These are phyloP conservation scores for Phytophthora megakarya DNA, from an alignment of 352 stramenopile genomes.

Conservation along the genomic window DNA sequence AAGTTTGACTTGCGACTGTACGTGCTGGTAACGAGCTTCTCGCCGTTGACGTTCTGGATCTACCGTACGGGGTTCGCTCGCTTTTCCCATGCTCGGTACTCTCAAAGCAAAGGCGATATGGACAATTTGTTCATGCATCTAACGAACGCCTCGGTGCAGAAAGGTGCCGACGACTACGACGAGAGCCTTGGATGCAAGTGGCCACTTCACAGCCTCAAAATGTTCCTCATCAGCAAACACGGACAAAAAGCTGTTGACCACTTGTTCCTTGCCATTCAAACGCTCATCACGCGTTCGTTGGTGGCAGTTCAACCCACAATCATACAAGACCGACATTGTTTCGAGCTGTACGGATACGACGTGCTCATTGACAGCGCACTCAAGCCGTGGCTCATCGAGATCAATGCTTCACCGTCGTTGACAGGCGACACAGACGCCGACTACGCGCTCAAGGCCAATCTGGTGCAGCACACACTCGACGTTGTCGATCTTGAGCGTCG, in stretches of 20 bases:
- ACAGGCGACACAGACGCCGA: slow-evolving; percentile 78
- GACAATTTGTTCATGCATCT: slow-evolving; percentile 77
- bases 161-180: slow-evolving; percentile 49
- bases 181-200: slow-evolving; percentile 69
- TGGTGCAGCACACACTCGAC: slow-evolving; percentile 90
- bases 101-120: slow-evolving; percentile 59
- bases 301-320: slow-evolving; percentile 83
- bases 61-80: slow-evolving; percentile 85
- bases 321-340: slow-evolving; percentile 88
- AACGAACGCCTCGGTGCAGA: slow-evolving; percentile 81
- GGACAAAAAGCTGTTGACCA: slow-evolving; percentile 60
- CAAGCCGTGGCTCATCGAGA: slow-evolving; percentile 73
- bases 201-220: slow-evolving; percentile 62
- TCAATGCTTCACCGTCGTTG: slow-evolving; percentile 77
- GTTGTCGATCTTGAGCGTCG: slow-evolving; percentile 83
- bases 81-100: slow-evolving; percentile 85
- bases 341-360: slow-evolving; percentile 81
- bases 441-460: slow-evolving; percentile 82
- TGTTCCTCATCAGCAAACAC: slow-evolving; percentile 71
- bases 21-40: slow-evolving; percentile 85
- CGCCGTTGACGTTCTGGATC: slow-evolving; percentile 86
- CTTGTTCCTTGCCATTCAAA: slow-evolving; percentile 86
- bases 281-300: slow-evolving; percentile 84
- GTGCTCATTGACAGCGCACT: slow-evolving; percentile 66
- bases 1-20: slow-evolving; percentile 93